phyloP scores from a whole-genome alignment of 176 grass and related monocot species.

The Alloteropsis semialata region DNA sequence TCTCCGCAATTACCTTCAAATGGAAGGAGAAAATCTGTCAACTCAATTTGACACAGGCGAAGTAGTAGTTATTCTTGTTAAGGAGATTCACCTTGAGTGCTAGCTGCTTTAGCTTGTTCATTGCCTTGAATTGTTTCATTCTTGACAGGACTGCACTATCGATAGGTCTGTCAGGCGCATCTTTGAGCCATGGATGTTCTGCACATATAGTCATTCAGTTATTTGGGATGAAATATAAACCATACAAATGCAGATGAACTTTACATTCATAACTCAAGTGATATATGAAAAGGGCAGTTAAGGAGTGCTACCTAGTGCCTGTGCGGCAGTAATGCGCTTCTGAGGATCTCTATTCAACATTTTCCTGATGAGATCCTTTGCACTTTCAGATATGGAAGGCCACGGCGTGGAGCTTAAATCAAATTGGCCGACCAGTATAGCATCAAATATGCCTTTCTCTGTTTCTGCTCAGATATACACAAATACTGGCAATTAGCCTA shows the following conservation, averaged over 20 bases:
- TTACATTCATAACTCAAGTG: not conserved
- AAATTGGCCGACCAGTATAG: slow-evolving; percentile 28
- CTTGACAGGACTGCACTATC: slow-evolving; percentile 80
- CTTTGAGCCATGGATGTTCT: slow-evolving; percentile 92
- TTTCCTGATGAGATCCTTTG: slow-evolving; percentile 69
- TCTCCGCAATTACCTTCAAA: slow-evolving; percentile 67
- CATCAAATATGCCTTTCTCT: slow-evolving; percentile 71
- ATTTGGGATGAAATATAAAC: not conserved
- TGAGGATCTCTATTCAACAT: slow-evolving; percentile 54
- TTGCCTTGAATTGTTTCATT: slow-evolving; percentile 90
- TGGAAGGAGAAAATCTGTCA: slow-evolving; percentile 3
- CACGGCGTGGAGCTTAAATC: slow-evolving; percentile 55
- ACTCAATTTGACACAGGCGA: not conserved
- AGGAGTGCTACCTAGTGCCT: slow-evolving; percentile 55
- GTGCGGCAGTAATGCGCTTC: slow-evolving; percentile 56
- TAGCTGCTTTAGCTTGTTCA: slow-evolving; percentile 91
- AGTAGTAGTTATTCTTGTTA: not conserved
- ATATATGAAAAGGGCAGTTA: not conserved
- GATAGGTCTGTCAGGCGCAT: slow-evolving; percentile 78
- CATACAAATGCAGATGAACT: not conserved
- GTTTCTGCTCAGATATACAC: slow-evolving; percentile 52
- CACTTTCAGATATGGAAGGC: slow-evolving; percentile 67
- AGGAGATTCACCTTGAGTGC: slow-evolving; percentile 67
- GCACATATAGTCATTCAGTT: slow-evolving; percentile 14
- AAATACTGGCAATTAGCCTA: slow-evolving; percentile 13